Evolutionary conservation across 139 green algal species (phyloP).

Genomic region (Chlamydomonas schloesseri): DNA sequence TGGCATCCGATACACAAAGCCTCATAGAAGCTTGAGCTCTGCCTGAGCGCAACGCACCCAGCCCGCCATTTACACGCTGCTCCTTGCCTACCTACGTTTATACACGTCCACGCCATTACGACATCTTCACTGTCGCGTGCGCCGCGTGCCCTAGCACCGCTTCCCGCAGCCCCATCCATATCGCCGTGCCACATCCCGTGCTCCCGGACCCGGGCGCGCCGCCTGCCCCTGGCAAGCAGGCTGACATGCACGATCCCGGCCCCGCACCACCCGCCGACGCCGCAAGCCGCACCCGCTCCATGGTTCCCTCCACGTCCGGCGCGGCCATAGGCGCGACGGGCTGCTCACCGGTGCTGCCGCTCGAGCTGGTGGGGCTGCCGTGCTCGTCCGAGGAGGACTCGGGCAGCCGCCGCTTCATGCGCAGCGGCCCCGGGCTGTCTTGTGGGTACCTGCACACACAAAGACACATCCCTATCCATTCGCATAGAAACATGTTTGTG

Average conservation of each 20-base stretch:
- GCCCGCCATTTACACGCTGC: too few species aligned
- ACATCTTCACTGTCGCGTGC: slow-evolving; percentile 12
- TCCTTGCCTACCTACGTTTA: too few species aligned
- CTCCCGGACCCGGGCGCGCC: too few species aligned
- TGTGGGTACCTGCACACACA: slow-evolving; percentile 57
- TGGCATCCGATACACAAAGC: too few species aligned
- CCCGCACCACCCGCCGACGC: not conserved
- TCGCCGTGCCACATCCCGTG: not conserved
- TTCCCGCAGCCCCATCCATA: slow-evolving; percentile 14
- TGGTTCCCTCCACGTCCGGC: slow-evolving; percentile 6
- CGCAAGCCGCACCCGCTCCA: slow-evolving; percentile 20
- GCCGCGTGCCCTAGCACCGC: not conserved
- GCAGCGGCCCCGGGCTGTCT: slow-evolving; percentile 48
- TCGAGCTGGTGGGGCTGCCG: not conserved
- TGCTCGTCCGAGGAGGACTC: not conserved
- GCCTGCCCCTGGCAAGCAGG: not conserved
- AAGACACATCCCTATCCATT: too few species aligned
- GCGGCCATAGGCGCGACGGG: not conserved
- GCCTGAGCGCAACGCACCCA: too few species aligned
- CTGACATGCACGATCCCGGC: not conserved
- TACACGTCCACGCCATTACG: not conserved
- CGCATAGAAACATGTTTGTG: too few species aligned
- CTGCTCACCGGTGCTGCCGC: not conserved
- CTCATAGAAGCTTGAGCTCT: too few species aligned
- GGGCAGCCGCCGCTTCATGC: not conserved